Evolutionary conservation across 495 filamentous ascomycete species (phyloP).

Genomic region (Penicillium fimorum): DNA sequence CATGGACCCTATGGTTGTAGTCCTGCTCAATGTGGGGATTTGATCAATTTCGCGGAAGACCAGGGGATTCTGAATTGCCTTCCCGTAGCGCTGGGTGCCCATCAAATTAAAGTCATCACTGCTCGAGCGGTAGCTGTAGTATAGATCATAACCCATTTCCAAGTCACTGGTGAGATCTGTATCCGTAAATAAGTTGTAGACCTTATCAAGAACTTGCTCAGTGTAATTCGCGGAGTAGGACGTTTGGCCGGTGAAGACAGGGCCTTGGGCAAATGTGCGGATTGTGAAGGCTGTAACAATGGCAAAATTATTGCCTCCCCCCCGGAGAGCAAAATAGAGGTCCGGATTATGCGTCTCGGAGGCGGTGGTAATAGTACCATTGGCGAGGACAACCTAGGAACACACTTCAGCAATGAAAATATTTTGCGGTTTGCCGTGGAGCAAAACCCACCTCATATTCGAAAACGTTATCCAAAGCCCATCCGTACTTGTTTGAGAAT

Average conservation of each 20-base stretch:
- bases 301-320: too few species aligned
- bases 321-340: too few species aligned
- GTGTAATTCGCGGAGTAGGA: slow-evolving; percentile 9
- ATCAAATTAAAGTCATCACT: slow-evolving; percentile 7
- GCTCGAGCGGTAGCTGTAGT: slow-evolving; percentile 7
- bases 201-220: slow-evolving; percentile 15
- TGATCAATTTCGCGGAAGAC: slow-evolving; percentile 10
- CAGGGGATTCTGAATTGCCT: slow-evolving; percentile 10
- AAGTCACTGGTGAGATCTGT: slow-evolving; percentile 10
- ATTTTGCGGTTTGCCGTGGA: too few species aligned
- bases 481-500: too few species aligned
- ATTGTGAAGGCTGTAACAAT: too few species aligned
- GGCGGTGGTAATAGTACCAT: too few species aligned
- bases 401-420: too few species aligned
- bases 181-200: slow-evolving; percentile 13
- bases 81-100: slow-evolving; percentile 17
- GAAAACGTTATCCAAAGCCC: too few species aligned
- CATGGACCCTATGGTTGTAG: slow-evolving; percentile 6
- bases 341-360: too few species aligned
- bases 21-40: slow-evolving; percentile 13
- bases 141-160: slow-evolving; percentile 17
- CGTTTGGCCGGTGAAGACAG: slow-evolving; percentile 8
- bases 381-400: too few species aligned
- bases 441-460: too few species aligned
- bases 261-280: slow-evolving; percentile 12